Conservation (phyloP, 495 filamentous ascomycete species). For the Lineolata rhizophorae region DNA sequence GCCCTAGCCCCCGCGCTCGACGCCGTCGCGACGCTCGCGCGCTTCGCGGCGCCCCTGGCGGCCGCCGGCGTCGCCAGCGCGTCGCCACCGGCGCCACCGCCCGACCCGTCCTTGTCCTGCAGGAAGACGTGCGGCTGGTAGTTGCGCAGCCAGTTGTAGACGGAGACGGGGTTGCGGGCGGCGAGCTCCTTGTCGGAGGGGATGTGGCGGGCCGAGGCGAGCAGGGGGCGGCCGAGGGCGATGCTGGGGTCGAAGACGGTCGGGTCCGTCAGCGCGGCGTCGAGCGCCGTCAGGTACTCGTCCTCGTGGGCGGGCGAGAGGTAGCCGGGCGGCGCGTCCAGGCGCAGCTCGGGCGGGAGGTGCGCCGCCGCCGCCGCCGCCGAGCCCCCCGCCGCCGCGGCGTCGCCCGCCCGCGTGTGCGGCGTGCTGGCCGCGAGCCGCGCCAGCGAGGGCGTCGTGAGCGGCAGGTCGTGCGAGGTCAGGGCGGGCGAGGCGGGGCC, state of each 20-base stretch:
- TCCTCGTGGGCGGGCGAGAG: slow-evolving; percentile 59
- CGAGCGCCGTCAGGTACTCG: slow-evolving; percentile 52
- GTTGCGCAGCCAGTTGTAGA: slow-evolving; percentile 76
- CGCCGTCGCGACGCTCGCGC: not conserved
- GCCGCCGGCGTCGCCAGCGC: slow-evolving; percentile 2
- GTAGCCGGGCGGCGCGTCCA: slow-evolving; percentile 21
- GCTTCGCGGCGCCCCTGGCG: slow-evolving; percentile 4
- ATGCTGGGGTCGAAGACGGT: slow-evolving; percentile 6
- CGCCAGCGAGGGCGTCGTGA: slow-evolving; percentile 1
- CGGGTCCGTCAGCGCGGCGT: slow-evolving; percentile 33
- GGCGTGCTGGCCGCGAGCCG: slow-evolving; percentile 5
- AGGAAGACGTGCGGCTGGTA: slow-evolving; percentile 69
- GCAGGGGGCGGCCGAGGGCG: slow-evolving; percentile 6
- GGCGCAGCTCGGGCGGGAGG: slow-evolving; percentile 7
- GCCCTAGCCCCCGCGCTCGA: slow-evolving; percentile 10
- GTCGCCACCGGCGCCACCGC: not conserved
- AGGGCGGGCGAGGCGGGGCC: slow-evolving; percentile 19
- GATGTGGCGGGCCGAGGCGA: slow-evolving; percentile 2
- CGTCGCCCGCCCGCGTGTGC: slow-evolving; percentile 4
- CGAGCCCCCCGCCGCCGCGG: no score
- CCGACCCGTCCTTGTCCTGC: slow-evolving; percentile 42
- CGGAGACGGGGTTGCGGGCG: slow-evolving; percentile 58
- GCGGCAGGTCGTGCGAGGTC: slow-evolving; percentile 19
- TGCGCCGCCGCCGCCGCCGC: not conserved
- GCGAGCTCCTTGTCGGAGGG: slow-evolving; percentile 14